Base-by-base conservation (phyloP, 2,329 filamentous ascomycete genomes). In the Taxawa tesnikishii region DNA sequence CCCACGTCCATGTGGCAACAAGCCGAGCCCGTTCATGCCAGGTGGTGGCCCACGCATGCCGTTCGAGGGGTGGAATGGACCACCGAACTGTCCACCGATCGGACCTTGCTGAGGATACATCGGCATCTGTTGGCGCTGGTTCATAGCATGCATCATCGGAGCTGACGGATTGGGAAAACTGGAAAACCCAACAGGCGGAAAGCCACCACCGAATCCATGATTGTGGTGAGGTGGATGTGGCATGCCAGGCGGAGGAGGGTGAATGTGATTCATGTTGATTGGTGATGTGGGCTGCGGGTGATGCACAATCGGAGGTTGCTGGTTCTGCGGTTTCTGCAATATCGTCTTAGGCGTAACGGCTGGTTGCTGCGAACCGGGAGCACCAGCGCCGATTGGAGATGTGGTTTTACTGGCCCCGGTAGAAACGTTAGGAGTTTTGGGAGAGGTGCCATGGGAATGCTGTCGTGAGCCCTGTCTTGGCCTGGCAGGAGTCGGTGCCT, bases 401-500 rank as follows among this genome's bases (percentile, higher is more conserved):
- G 65, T 64, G 0, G 72, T 61, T 59, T 40, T 79, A 68, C 49
- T 60, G 7, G 58, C 54, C 10, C 50, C 55, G 17, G 56, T 54
- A 9, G 54, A 57, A 15, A 54, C 46, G 34, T 80, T 73, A 1
- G 82, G 77, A 3, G 75, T 71, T 39, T 79, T 75, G 3, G 83
- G 81, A 31, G 75, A 79, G 5, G 74, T 71, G 6, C 72, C 65
- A 49, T 77, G 73, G 7, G 75, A 75, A 15, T 77, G 79, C 51
- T 90, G 84, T 41, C 92, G 83, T 6, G 84, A 90, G 28, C 73
- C 60, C 38, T 87, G 82, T 34, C 83, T 76, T 23, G 76, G 70
- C 40, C 81, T 79, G 42, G 75, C 79, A 6, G 85, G 83, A 9
- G 83, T 87, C 4, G 84, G 76, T 13, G 78, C 77, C 53, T 94